Conservation (phyloP, 495 filamentous ascomycete genomes). For the Parachaetomium inaequale region DNA sequence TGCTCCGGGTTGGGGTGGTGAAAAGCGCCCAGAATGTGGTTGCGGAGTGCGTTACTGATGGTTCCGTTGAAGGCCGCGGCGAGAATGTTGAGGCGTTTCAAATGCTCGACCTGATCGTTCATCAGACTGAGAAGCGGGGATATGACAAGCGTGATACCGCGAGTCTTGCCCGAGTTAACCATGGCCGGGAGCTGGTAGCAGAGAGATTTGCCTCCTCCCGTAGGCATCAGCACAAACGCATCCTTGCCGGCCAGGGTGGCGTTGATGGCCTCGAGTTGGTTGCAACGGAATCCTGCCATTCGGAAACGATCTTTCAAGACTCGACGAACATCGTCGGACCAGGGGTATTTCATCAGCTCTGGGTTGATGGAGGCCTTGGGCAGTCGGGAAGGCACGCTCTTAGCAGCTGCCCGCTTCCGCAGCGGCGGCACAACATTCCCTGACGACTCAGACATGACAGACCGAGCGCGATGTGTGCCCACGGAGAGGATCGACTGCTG, state of each 20-base stretch:
- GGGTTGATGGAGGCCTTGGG: slow-evolving; percentile 33
- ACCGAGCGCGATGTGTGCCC: slow-evolving; percentile 21
- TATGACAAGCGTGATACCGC: slow-evolving; percentile 85
- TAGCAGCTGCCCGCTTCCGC: slow-evolving; percentile 29
- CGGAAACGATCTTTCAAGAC: slow-evolving; percentile 76
- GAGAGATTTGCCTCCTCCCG: slow-evolving; percentile 92
- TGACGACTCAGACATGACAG: slow-evolving; percentile 37
- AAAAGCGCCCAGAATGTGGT: slow-evolving; percentile 58
- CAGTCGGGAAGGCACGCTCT: slow-evolving; percentile 26
- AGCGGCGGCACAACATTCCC: slow-evolving; percentile 30
- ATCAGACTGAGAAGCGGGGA: slow-evolving; percentile 94
- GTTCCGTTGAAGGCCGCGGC: slow-evolving; percentile 80
- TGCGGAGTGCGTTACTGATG: slow-evolving; percentile 51
- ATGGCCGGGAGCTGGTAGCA: slow-evolving; percentile 95
- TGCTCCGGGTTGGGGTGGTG: slow-evolving; percentile 60
- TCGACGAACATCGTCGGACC: slow-evolving; percentile 80
- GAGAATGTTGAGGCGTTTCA: slow-evolving; percentile 68
- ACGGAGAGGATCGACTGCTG: slow-evolving; percentile 16
- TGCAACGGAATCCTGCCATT: slow-evolving; percentile 78
- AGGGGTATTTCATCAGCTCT: slow-evolving; percentile 53
- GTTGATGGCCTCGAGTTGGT: slow-evolving; percentile 95
- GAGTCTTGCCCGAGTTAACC: slow-evolving; percentile 72
- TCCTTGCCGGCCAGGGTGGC: slow-evolving; percentile 83
- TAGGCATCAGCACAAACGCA: slow-evolving; percentile 94
- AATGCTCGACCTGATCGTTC: slow-evolving; percentile 88